Evolutionary conservation across 1,284 basidiomycete genomes (phyloP).

Genomic region (Irpex rosettiformis): DNA sequence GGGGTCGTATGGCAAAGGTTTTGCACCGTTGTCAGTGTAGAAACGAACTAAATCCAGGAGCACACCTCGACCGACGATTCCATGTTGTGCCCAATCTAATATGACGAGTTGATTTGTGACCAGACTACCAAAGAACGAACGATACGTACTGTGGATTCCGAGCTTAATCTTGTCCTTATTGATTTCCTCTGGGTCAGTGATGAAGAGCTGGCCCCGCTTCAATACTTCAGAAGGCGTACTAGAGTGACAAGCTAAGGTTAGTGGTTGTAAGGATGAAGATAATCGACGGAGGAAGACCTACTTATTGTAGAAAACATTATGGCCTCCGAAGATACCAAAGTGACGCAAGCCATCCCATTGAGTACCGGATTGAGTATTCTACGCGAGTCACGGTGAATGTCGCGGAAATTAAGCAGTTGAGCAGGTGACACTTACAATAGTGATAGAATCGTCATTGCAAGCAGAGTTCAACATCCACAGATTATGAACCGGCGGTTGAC

Average conservation of each 20-base stretch:
- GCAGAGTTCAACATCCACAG: slow-evolving; percentile 31
- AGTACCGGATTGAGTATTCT: slow-evolving; percentile 75
- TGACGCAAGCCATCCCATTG: slow-evolving; percentile 75
- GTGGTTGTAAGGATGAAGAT: neutral
- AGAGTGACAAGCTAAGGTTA: slow-evolving; percentile 1
- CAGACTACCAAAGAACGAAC: slow-evolving; percentile 9
- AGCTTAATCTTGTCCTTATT: slow-evolving; percentile 47
- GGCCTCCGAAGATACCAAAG: slow-evolving; percentile 46
- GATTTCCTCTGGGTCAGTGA: slow-evolving; percentile 47
- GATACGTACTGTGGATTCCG: slow-evolving; percentile 60
- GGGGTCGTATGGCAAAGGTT: slow-evolving; percentile 58
- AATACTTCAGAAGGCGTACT: slow-evolving; percentile 47
- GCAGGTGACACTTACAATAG: slow-evolving; percentile 54
- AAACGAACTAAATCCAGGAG: slow-evolving; percentile 61
- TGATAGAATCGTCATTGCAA: slow-evolving; percentile 56
- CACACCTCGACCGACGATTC: slow-evolving; percentile 70
- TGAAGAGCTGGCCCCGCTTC: slow-evolving; percentile 42
- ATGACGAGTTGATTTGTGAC: neutral
- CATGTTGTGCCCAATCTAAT: slow-evolving; percentile 69
- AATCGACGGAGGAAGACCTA: slow-evolving; percentile 18
- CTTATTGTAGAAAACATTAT: slow-evolving; percentile 66
- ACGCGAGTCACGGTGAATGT: slow-evolving; percentile 4
- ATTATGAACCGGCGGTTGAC: slow-evolving; percentile 43
- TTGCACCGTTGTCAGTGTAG: slow-evolving; percentile 38
- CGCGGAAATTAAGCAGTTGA: too few relatives aligned